A percentile compares a stretch with the other conserved stretches of the same genome.
These are phyloP conservation scores for Magnusiomyces paraingens DNA, from an alignment of 1,139 yeast species.

Conservation along the genomic window DNA sequence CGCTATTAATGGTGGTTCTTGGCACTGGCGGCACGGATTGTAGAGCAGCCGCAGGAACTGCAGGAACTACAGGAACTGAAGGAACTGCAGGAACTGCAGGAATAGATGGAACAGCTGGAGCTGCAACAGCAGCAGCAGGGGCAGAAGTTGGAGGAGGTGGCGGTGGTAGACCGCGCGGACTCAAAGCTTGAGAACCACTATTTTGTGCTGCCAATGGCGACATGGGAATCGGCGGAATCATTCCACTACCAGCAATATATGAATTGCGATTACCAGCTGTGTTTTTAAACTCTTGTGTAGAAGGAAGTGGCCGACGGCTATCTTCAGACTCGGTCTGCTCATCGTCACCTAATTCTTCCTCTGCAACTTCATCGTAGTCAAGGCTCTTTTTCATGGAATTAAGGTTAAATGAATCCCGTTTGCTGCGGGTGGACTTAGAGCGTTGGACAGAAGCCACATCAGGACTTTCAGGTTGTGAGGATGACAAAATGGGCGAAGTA, in stretches of 20 bases:
- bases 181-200: constrained; percentile 1
- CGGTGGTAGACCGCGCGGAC: constrained; percentile 9
- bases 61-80: constrained; percentile 11
- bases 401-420: constrained; percentile 7
- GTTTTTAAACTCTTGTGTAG: constrained; percentile 16
- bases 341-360: constrained; percentile 31
- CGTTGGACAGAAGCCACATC: not conserved
- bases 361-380: constrained; percentile 13
- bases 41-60: constrained; percentile 1
- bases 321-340: constrained; percentile 33
- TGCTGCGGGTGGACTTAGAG: constrained; percentile 1
- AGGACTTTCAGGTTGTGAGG: not conserved
- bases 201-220: constrained; percentile 7
- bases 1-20: not conserved
- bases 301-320: constrained; percentile 14
- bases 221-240: constrained; percentile 26
- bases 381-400: constrained; percentile 1
- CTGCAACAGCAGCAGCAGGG: too few relatives aligned
- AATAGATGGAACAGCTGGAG: constrained; percentile 12
- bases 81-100: constrained; percentile 15
- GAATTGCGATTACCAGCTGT: constrained; percentile 18
- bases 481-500: constrained; percentile 9
- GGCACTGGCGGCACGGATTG: not conserved
- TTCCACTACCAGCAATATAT: constrained; percentile 27
- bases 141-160: constrained; percentile 20